Conservation (phyloP, 116 monocot genomes). For the Zostera marina region DNA sequence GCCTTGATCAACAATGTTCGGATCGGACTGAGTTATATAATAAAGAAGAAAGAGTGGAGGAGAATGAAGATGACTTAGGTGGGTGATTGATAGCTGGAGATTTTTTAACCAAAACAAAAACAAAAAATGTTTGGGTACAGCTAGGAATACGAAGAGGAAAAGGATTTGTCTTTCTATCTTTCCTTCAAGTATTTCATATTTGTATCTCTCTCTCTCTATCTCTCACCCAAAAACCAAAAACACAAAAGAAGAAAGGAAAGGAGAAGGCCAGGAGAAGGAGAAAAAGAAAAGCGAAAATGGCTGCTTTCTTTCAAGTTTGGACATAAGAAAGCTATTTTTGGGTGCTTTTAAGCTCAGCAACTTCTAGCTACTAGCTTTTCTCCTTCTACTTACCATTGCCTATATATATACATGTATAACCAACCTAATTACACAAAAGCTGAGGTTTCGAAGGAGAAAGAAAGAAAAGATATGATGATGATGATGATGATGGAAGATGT, state of each 20-base stretch:
- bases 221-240: not conserved
- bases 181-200: conserved; percentile 3
- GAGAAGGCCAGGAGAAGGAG: not conserved
- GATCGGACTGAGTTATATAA: not conserved
- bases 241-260: not conserved
- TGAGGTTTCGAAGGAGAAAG: too few species aligned
- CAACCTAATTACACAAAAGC: too few species aligned
- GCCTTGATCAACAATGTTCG: not conserved
- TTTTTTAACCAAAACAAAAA: not conserved
- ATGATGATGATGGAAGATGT: not conserved
- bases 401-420: too few species aligned
- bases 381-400: too few species aligned
- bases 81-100: not conserved
- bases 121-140: not conserved
- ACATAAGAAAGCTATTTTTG: too few species aligned
- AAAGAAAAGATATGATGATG: not conserved
- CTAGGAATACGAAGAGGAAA: not conserved
- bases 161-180: not conserved
- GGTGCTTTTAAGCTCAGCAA: too few species aligned
- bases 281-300: not conserved
- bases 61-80: not conserved
- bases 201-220: conserved; percentile 4
- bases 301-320: too few species aligned
- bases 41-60: not conserved
- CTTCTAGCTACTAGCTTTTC: too few species aligned